A percentile compares a stretch with the other conserved stretches of the same genome.
Evolutionary conservation across 148 eudicot genomes (phyloP).

Genomic region (Fagopyrum tataricum): DNA sequence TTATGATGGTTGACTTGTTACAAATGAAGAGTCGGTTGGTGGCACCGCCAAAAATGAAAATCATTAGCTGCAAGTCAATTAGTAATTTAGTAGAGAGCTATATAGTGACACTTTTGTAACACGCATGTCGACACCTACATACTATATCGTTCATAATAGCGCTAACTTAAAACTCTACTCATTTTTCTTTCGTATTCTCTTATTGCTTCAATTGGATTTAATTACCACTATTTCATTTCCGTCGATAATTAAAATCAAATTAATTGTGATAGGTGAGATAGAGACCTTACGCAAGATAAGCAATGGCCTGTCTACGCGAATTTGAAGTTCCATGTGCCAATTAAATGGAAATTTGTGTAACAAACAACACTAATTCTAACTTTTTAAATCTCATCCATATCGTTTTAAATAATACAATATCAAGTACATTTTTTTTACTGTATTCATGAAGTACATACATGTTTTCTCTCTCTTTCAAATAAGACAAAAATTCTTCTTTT

Average conservation of each 20-base stretch:
- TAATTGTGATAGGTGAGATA: slow-evolving; percentile 12
- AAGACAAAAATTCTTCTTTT: too few relatives aligned
- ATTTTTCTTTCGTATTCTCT: too few relatives aligned
- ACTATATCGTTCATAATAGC: too few relatives aligned
- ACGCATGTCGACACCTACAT: background rate
- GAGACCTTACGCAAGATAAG: slow-evolving; percentile 2
- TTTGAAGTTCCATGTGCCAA: background rate
- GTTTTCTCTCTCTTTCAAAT: too few relatives aligned
- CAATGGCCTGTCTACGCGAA: background rate
- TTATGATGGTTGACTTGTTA: background rate
- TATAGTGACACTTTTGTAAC: background rate
- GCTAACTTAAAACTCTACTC: too few relatives aligned
- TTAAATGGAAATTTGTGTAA: background rate
- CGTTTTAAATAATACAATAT: too few relatives aligned
- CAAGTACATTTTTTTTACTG: too few relatives aligned
- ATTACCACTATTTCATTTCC: too few relatives aligned
- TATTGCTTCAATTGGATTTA: too few relatives aligned
- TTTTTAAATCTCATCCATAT: background rate
- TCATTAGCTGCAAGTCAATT: background rate
- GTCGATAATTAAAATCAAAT: slow-evolving; percentile 2
- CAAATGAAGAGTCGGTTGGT: background rate
- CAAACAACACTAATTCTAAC: background rate
- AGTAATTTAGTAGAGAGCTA: background rate
- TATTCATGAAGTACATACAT: too few relatives aligned
- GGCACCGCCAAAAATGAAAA: background rate